Conservation (phyloP, 371 early-diverging fungal genomes). For the Nematocida sp. region DNA sequence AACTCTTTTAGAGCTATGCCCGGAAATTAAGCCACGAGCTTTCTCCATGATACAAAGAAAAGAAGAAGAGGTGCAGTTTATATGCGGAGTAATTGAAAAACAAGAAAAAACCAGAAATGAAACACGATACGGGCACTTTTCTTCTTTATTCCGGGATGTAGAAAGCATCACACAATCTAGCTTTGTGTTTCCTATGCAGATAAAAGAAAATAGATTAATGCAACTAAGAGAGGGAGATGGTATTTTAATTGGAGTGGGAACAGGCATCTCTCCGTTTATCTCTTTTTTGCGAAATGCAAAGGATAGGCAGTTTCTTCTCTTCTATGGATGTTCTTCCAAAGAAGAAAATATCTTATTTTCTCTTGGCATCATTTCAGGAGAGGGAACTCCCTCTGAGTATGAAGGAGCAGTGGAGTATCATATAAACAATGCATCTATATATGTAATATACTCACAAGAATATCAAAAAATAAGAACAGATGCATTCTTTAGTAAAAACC, state of each 20-base stretch:
- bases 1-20: conserved; percentile 56
- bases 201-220: conserved; percentile 53
- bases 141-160: no score
- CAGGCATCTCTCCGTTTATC: conserved; percentile 66
- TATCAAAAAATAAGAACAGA: background rate
- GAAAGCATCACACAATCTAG: background rate
- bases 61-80: conserved; percentile 48
- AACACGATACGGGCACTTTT: conserved; percentile 56
- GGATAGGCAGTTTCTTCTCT: conserved; percentile 45
- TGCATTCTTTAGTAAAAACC: conserved; percentile 11
- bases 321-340: conserved; percentile 64
- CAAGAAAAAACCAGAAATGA: background rate
- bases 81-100: conserved; percentile 55
- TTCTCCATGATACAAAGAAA: conserved; percentile 58
- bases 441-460: conserved; percentile 31
- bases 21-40: conserved; percentile 63
- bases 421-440: background rate
- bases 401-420: conserved; percentile 15
- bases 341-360: conserved; percentile 60
- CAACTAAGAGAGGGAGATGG: conserved; percentile 20
- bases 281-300: conserved; percentile 58
- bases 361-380: conserved; percentile 3
- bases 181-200: background rate
- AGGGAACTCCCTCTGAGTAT: conserved; percentile 7
- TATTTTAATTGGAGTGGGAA: conserved; percentile 63